phyloP scores from a whole-genome alignment of 129 eudicot genomes.

The Flaveria bidentis region DNA sequence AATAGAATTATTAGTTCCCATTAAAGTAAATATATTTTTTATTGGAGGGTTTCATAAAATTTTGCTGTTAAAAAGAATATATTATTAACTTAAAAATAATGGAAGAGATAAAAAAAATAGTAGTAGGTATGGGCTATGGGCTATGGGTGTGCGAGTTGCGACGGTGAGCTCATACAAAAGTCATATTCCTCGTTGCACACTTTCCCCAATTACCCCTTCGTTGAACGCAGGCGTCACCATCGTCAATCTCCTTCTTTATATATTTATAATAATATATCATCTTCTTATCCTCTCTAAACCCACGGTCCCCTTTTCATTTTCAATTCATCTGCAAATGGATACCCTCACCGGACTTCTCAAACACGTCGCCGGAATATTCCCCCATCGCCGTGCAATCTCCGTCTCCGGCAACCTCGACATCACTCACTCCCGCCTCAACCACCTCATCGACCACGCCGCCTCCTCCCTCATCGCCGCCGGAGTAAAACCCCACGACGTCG shows the following conservation, averaged over 20 bases:
- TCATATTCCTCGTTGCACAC: slow-evolving; percentile 33
- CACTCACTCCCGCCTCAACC: slow-evolving; percentile 59
- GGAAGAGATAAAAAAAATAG: too few relatives aligned
- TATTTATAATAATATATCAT: background rate
- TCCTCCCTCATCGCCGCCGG: slow-evolving; percentile 68
- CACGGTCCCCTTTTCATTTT: background rate
- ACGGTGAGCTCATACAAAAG: background rate
- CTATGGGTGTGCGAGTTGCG: too few relatives aligned
- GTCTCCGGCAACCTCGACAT: slow-evolving; percentile 73
- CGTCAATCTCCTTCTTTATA: background rate
- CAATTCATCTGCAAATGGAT: slow-evolving; percentile 35
- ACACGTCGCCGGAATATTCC: slow-evolving; percentile 55
- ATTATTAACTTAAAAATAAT: too few relatives aligned
- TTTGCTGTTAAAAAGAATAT: too few relatives aligned
- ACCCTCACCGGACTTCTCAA: slow-evolving; percentile 66
- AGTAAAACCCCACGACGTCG: slow-evolving; percentile 69
- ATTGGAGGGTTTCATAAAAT: too few relatives aligned
- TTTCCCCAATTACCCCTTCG: slow-evolving; percentile 50
- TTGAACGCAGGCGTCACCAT: slow-evolving; percentile 20
- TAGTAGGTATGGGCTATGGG: too few relatives aligned
- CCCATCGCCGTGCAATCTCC: slow-evolving; percentile 74
- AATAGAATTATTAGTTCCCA: too few relatives aligned
- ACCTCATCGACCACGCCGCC: slow-evolving; percentile 61
- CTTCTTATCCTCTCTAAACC: too few relatives aligned
- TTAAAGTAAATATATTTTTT: too few relatives aligned